These are phyloP conservation scores for cucumber (Cucumis sativus) DNA, from an alignment of 306 rosid genomes.

Conservation along the genomic window Cucumber_9930_V3 NC_026658.2:6911001-6911500, in stretches of 20 bases:
- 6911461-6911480: conserved; percentile 4
- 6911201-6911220: conserved; percentile 94
- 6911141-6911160: conserved; percentile 59
- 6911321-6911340: conserved; percentile 61
- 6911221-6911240: conserved; percentile 79
- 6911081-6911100: not conserved
- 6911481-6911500: not conserved
- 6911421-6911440: too few relatives aligned
- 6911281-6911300: conserved; percentile 47
- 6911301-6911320: conserved; percentile 40
- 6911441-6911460: not conserved
- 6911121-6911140: conserved; percentile 80
- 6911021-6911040: not conserved
- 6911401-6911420: not conserved
- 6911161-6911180: conserved; percentile 47
- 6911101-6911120: conserved; percentile 61
- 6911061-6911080: not conserved
- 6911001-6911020: not conserved
- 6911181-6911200: conserved; percentile 73
- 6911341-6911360: not conserved
- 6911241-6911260: conserved; percentile 74
- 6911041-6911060: not conserved
- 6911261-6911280: conserved; percentile 29
- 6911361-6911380: not conserved
- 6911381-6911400: not conserved